Base-by-base conservation (phyloP, 2,329 filamentous ascomycete genomes). In the Fragosphaeria purpurea region DNA sequence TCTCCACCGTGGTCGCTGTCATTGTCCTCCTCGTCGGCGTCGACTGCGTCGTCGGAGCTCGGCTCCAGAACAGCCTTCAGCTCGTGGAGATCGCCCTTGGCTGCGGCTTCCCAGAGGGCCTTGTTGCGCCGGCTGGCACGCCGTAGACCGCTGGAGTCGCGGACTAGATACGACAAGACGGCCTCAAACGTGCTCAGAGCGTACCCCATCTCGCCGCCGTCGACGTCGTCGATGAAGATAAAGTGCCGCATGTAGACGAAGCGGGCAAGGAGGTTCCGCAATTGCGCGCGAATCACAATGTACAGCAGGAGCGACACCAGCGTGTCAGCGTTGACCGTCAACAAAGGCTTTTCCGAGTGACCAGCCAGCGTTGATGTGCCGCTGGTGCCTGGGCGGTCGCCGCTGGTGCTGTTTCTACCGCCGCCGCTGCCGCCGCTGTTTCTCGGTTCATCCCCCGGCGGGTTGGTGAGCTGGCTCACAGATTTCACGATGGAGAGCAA, bases 171-270 rank as follows among this genome's bases (percentile, higher is more conserved):
- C 1, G 88, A 83, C 37, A 98, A 68, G 0, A 98, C 93, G 6
- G 89, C 93, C 65, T 98, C 93, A 53, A 97, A 88, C 0, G 93
- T 98, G 66, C 91, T 97, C 47, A 98, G 68, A 0, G 91, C 90
- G 66, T 98, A 98, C 7, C 93, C 93, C 73, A 94, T 85, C 68
- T 98, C 93, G 46, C 93, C 93, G 54, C 83, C 94, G 58, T 98
- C 93, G 7, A 98, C 89, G 67, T 98, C 93, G 59, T 97, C 93
- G 47, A 95, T 90, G 66, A 95, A 98, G 58, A 96, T 93, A 62
- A 96, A 98, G 61, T 95, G 88, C 42, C 91, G 86, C 76, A 97
- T 95, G 64, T 97, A 98, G n/a, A 86, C 75, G 44, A 98, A 71
- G 22, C 91, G 80, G 4, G 93, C 89, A 60, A 95, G 88, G 7